Percentiles rank a stretch among this genome's conserved stretches.
Evolutionary conservation across 2,329 filamentous ascomycete genomes (phyloP).

Genomic region (Diplodia intermedia): DNA sequence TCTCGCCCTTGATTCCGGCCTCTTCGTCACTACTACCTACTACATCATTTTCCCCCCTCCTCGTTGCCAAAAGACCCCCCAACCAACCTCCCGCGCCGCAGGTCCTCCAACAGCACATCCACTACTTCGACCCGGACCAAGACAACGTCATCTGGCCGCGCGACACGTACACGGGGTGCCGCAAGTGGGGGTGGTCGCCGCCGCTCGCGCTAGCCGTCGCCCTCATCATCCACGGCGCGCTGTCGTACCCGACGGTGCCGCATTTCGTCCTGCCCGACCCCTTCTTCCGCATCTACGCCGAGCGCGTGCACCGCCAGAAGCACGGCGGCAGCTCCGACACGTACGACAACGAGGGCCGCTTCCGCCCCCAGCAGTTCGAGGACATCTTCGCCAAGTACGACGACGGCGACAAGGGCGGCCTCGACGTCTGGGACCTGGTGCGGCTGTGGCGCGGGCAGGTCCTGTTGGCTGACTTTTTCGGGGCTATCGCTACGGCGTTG

Average conservation of each 20-base stretch:
- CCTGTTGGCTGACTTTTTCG: slow-evolving; percentile 54
- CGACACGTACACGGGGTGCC: slow-evolving; percentile 59
- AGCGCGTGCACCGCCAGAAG: slow-evolving; percentile 52
- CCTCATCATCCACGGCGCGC: slow-evolving; percentile 57
- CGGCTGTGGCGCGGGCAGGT: slow-evolving; percentile 52
- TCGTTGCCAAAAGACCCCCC: too few relatives aligned
- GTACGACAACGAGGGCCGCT: slow-evolving; percentile 56
- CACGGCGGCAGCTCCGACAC: slow-evolving; percentile 53
- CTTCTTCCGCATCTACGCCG: slow-evolving; percentile 52
- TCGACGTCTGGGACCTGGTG: slow-evolving; percentile 50
- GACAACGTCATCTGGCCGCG: slow-evolving; percentile 62
- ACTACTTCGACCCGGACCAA: slow-evolving; percentile 60
- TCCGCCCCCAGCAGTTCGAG: slow-evolving; percentile 56
- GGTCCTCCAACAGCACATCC: slow-evolving; percentile 61
- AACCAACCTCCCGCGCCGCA: slow-evolving; percentile 11
- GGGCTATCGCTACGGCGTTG: slow-evolving; percentile 54
- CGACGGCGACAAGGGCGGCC: slow-evolving; percentile 46
- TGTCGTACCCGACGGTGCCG: slow-evolving; percentile 57
- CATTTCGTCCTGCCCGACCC: slow-evolving; percentile 54
- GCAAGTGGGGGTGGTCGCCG: slow-evolving; percentile 54
- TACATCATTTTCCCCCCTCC: too few relatives aligned
- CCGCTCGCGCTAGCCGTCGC: slow-evolving; percentile 54
- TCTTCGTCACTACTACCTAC: too few relatives aligned
- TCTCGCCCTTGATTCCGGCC: too few relatives aligned
- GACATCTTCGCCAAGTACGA: slow-evolving; percentile 58